These are phyloP conservation scores for Schizosaccharomyces lindneri DNA, from an alignment of 805 yeast genomes.

Conservation along the genomic window DNA sequence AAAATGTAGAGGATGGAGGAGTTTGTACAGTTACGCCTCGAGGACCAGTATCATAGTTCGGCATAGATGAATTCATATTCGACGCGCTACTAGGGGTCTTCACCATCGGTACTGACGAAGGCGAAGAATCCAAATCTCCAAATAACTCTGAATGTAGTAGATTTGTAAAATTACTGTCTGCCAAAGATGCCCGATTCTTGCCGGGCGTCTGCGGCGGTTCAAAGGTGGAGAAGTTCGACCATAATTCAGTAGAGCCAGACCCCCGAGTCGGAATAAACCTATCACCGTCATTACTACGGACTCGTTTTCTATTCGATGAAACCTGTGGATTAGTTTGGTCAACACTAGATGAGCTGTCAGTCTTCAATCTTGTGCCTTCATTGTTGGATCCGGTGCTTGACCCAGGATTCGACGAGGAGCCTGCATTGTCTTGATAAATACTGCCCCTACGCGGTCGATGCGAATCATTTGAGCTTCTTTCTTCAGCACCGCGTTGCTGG, in stretches of 20 bases:
- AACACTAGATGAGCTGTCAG: too few relatives aligned
- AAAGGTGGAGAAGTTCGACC: slow-evolving; percentile 51
- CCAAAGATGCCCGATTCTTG: slow-evolving; percentile 5
- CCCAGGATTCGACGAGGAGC: not conserved
- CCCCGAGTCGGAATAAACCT: slow-evolving; percentile 70
- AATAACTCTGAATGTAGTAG: slow-evolving; percentile 73
- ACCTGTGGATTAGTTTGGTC: too few relatives aligned
- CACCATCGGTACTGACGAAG: not conserved
- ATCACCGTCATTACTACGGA: slow-evolving; percentile 31
- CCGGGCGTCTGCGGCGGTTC: slow-evolving; percentile 17
- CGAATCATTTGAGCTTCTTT: too few relatives aligned
- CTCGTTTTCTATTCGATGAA: not conserved
- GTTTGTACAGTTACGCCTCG: not conserved
- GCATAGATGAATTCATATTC: slow-evolving; percentile 18
- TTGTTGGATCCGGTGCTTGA: too few relatives aligned
- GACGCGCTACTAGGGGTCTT: not conserved
- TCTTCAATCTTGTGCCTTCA: too few relatives aligned
- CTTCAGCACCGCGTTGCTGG: too few relatives aligned
- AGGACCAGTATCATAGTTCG: not conserved
- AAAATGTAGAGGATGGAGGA: not conserved
- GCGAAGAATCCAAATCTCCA: slow-evolving; percentile 41
- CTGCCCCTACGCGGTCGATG: too few relatives aligned
- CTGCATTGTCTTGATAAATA: too few relatives aligned
- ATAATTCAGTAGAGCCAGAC: slow-evolving; percentile 45
- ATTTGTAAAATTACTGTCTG: slow-evolving; percentile 51